Evolutionary conservation across 352 stramenopile species (phyloP), one percentile per base, ranked within the genome.

Genomic region (Globisporangium uncinulatum): DNA sequence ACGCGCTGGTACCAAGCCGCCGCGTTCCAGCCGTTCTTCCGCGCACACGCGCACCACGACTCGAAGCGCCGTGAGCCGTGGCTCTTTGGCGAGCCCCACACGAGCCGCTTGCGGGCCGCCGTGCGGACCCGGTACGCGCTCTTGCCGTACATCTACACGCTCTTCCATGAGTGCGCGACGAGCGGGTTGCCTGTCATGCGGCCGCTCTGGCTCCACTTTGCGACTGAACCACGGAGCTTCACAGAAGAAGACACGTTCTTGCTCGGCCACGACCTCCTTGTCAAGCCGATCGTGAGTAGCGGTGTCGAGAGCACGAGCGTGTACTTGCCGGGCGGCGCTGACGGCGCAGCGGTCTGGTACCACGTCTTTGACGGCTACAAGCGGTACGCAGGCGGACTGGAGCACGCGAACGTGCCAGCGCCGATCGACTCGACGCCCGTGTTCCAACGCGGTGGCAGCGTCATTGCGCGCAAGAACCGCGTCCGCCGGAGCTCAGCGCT

Each of bases 21-120:
- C 41, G 83, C 89, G 1, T 99, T 97, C 69, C 93, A 98, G 67
- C 97, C 97, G 7, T 99, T 99, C 81, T 99, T 99, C 76, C 83
- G 97, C 13, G 95, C 87, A 48, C 97, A 99, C 76, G 97, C 97
- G 31, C 97, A 99, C 73, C 97, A 99, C 69, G 97, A 99, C 78
- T 97, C 95, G n/a, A 97, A 98, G 71, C 75, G 97, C 51, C 76
- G 97, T 54, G 97, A 99, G 74, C 97, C 97, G 21, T 99, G 97
- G 96, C 80, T 99, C 49, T 99, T 98, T 73, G 96, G 94, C 21
- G 93, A 99, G 44, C 89, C 97, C 48, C 92, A 89, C 36, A 97
- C 97, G 54, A 71, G 70, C 20, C 78, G 76, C 32, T 71, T 99
- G 36, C 87, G 96, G 41, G 72, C 83, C 21, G 89, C 92, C 32